Percentiles rank a stretch among this genome's conserved stretches.
phyloP scores from a whole-genome alignment of 306 rosid genomes.

The Comarum palustre region DNA sequence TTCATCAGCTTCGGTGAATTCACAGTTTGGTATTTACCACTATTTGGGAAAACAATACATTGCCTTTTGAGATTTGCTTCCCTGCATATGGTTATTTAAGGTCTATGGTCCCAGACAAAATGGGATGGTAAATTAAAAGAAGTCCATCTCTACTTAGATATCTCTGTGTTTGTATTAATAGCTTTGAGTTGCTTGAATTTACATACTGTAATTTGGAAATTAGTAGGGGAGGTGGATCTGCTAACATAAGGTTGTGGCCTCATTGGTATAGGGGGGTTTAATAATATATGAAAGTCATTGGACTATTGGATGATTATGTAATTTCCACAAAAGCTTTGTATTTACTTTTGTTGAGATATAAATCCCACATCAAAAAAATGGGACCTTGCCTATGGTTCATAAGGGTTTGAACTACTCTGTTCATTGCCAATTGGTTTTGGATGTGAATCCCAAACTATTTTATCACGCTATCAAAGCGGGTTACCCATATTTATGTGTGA shows the following conservation, averaged over 20 bases:
- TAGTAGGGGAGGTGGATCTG: constrained; percentile 27
- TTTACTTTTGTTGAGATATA: too few relatives aligned
- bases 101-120: neutral
- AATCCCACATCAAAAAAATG: too few relatives aligned
- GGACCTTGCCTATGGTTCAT: too few relatives aligned
- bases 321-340: neutral
- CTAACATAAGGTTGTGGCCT: neutral
- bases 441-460: too few relatives aligned
- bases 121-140: neutral
- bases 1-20: neutral
- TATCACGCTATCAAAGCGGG: too few relatives aligned
- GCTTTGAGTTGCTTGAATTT: constrained; percentile 13
- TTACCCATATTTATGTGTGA: too few relatives aligned
- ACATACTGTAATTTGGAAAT: neutral
- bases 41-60: neutral
- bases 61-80: constrained; percentile 8
- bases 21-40: neutral
- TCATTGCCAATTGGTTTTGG: too few relatives aligned
- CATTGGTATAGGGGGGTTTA: neutral
- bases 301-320: constrained; percentile 8
- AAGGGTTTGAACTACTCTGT: too few relatives aligned
- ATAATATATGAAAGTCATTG: neutral
- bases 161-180: neutral
- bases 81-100: neutral
- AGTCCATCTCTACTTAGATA: neutral